Base-by-base conservation (phyloP, 768 basidiomycete species). In the Boletus tylopilopsis region DNA sequence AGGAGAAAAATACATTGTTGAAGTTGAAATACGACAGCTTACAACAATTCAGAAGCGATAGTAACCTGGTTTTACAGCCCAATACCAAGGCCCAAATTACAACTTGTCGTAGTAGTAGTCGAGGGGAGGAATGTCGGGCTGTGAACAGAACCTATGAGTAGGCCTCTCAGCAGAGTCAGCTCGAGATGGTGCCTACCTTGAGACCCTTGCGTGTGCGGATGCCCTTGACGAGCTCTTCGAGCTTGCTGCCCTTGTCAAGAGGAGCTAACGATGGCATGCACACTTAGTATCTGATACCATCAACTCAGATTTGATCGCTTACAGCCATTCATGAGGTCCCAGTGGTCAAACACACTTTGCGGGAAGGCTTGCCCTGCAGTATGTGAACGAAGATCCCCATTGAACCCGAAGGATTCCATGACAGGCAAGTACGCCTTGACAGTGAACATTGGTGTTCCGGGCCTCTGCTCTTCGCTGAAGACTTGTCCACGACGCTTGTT, bases 401-500 rank as follows among this genome's bases (percentile, higher is more conserved):
- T 98, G 87, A 98, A 98, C 60, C 95, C 94, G 75, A 96, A 95
- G 15, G 90, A 93, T 73, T 92, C 90, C 68, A 77, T 75, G 68
- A 93, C 90, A 61, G 93, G 92, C 34, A 94, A 78, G 78, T 92
- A 93, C 22, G 94, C 94, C 82, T 96, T 98, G 73, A 99, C 87
- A 40, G 88, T 98, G 85, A 95, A 95, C 93, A 97, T 96, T 55
- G 96, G 96, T 16, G 96, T 99, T 76, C 96, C 95, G 4, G 84
- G 77, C 64, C 94, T 78, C 74, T 98, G 96, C 73, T 97, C 95
- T 73, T 97, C 90, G 60, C 87, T 89, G 82, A 94, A 95, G 54
- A 99, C 95, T 69, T 96, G 94, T 56, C 95, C 95, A 82, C 94
- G 90, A 67, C 94, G 90, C 76, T 88, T 92, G 84, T 96, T 98